Conservation (phyloP, 2,329 filamentous ascomycete species). For the Phaeoacremonium minimum region DNA sequence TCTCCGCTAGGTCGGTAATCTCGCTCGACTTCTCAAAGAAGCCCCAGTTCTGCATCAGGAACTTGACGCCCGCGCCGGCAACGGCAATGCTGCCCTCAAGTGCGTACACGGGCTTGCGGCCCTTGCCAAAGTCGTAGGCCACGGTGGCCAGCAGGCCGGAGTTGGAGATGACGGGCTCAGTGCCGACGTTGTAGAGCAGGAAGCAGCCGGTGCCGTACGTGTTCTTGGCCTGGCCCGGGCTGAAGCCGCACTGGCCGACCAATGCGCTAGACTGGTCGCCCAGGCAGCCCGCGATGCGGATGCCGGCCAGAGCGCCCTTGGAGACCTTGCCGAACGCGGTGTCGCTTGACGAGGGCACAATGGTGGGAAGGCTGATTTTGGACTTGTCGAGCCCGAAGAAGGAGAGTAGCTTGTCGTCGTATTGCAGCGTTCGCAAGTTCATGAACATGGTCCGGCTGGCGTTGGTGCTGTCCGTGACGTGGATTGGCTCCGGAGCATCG, state of each 20-base stretch:
- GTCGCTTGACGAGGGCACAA: slow-evolving; percentile 74
- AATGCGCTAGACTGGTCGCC: slow-evolving; percentile 85
- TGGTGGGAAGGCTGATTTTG: slow-evolving; percentile 75
- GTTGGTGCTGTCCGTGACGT: slow-evolving; percentile 84
- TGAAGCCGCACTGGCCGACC: slow-evolving; percentile 82
- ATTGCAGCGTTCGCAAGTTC: slow-evolving; percentile 76
- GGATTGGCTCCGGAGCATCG: slow-evolving; percentile 52
- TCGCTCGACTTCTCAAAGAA: slow-evolving; percentile 49
- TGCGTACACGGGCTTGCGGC: slow-evolving; percentile 64
- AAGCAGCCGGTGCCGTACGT: slow-evolving; percentile 91
- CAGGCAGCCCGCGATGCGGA: slow-evolving; percentile 76
- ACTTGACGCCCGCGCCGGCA: slow-evolving; percentile 76
- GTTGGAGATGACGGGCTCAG: slow-evolving; percentile 78
- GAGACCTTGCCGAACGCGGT: slow-evolving; percentile 67
- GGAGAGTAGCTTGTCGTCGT: slow-evolving; percentile 69
- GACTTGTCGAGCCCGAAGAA: slow-evolving; percentile 71
- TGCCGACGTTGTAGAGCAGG: slow-evolving; percentile 82
- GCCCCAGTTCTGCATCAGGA: slow-evolving; percentile 60
- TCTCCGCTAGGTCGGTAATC: slow-evolving; percentile 46
- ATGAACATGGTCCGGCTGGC: slow-evolving; percentile 93
- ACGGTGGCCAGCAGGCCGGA: slow-evolving; percentile 83
- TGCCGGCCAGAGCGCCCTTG: slow-evolving; percentile 62
- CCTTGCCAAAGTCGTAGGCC: slow-evolving; percentile 72
- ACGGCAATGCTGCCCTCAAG: slow-evolving; percentile 82
- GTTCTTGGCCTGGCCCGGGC: slow-evolving; percentile 79